Evolutionary conservation across 2,329 filamentous ascomycete species (phyloP).

Genomic region (Colletotrichum sp.): DNA sequence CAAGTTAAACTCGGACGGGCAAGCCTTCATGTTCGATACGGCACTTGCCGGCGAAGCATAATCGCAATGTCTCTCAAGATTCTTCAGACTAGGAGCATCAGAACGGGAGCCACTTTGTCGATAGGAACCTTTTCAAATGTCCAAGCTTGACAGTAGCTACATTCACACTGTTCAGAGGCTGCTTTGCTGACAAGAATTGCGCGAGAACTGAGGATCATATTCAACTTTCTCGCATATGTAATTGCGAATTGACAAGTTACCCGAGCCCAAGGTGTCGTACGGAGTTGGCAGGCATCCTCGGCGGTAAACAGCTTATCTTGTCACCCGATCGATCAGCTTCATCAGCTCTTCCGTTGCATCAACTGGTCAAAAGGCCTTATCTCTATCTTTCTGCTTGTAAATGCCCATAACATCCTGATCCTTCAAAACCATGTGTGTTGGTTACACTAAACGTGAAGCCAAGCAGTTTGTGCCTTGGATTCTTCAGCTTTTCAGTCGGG

Average conservation of each 20-base stretch:
- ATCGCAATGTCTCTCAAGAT: neutral
- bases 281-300: neutral
- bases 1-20: neutral
- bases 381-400: neutral
- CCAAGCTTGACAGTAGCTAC: rapidly evolving
- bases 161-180: neutral
- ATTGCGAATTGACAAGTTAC: no score
- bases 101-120: neutral
- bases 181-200: neutral
- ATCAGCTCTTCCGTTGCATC: neutral
- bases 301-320: neutral
- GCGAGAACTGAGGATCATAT: neutral
- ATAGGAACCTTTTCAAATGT: no score
- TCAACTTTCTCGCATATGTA: no score
- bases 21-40: neutral
- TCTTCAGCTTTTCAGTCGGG: neutral
- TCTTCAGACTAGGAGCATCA: neutral
- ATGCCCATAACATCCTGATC: neutral
- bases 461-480: neutral
- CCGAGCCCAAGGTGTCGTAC: neutral
- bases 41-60: neutral
- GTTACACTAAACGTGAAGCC: neutral
- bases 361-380: neutral
- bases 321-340: neutral
- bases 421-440: neutral